These are phyloP conservation scores for Ceratocystis diversiconidia DNA, from an alignment of 2,329 filamentous ascomycete genomes.

Conservation along the genomic window DNA sequence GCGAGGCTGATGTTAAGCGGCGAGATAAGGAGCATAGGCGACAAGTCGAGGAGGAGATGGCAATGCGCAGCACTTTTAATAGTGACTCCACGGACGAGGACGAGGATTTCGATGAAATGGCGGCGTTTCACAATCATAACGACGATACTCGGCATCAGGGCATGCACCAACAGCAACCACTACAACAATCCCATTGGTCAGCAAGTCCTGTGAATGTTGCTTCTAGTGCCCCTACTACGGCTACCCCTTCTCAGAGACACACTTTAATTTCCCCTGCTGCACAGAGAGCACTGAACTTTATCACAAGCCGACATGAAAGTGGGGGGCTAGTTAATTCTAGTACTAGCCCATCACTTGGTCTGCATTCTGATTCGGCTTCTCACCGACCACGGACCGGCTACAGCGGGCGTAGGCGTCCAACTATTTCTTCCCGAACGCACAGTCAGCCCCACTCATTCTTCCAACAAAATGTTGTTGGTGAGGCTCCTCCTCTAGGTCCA, in stretches of 20 bases:
- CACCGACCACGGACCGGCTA: constrained; percentile 28
- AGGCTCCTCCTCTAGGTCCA: constrained; percentile 12
- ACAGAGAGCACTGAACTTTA: constrained; percentile 38
- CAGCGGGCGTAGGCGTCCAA: constrained; percentile 12
- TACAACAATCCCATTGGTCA: neutral
- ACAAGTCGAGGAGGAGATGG: constrained; percentile 22
- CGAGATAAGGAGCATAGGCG: constrained; percentile 28
- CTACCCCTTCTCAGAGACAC: constrained; percentile 18
- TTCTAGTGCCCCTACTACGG: neutral
- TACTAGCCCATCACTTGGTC: constrained; percentile 18
- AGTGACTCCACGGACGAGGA: constrained; percentile 30
- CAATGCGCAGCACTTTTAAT: constrained; percentile 21
- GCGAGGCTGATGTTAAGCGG: constrained; percentile 40
- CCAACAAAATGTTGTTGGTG: constrained; percentile 10
- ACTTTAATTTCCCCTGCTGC: constrained; percentile 33
- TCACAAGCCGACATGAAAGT: constrained; percentile 28
- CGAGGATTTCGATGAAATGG: constrained; percentile 28
- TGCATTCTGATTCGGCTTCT: neutral
- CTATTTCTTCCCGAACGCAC: constrained; percentile 17
- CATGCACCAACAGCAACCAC: constrained; percentile 20
- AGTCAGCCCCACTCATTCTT: constrained; percentile 18
- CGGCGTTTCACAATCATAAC: neutral
- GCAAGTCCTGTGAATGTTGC: neutral
- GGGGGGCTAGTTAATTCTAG: constrained; percentile 20
- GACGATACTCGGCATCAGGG: neutral